Percentiles rank a stretch among this genome's conserved stretches.
phyloP scores from a whole-genome alignment of 129 eudicot genomes.

The Tanacetum coccineum region DNA sequence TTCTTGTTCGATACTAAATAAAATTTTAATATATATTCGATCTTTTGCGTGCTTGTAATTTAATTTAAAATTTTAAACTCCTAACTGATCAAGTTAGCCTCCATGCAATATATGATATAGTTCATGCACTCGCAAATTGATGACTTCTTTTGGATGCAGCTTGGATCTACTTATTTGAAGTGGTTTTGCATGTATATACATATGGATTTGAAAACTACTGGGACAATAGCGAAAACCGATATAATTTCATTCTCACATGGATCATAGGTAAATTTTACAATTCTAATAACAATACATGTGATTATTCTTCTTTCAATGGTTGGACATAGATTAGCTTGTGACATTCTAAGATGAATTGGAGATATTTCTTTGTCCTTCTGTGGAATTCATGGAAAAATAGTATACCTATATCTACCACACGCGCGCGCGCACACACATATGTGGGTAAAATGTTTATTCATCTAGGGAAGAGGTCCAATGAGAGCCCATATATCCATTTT shows the following conservation, averaged over 20 bases:
- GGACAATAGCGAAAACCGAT: conserved; percentile 90
- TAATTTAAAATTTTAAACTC: not conserved
- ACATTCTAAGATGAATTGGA: too few relatives aligned
- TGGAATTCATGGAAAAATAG: too few relatives aligned
- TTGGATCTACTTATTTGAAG: conserved; percentile 86
- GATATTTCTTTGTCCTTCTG: too few relatives aligned
- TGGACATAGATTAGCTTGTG: too few relatives aligned
- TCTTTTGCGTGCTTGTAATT: not conserved
- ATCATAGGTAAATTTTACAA: conserved; percentile 60
- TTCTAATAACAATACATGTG: not conserved
- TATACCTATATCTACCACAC: too few relatives aligned
- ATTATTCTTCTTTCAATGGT: too few relatives aligned
- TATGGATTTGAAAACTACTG: conserved; percentile 88
- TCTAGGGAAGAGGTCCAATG: too few relatives aligned
- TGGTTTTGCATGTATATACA: conserved; percentile 77
- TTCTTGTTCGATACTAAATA: conserved; percentile 3
- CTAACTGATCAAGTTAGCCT: conserved; percentile 3
- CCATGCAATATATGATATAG: not conserved
- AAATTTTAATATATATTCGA: too few relatives aligned
- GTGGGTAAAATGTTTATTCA: too few relatives aligned
- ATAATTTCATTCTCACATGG: conserved; percentile 85
- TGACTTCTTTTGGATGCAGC: conserved; percentile 41
- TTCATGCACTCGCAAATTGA: conserved; percentile 18
- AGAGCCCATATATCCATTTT: too few relatives aligned
- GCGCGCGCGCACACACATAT: too few relatives aligned